Percentiles rank a stretch among this genome's conserved stretches.
Evolutionary conservation across 2,329 filamentous ascomycete species (phyloP).

Genomic region (Seiridium cupressi): DNA sequence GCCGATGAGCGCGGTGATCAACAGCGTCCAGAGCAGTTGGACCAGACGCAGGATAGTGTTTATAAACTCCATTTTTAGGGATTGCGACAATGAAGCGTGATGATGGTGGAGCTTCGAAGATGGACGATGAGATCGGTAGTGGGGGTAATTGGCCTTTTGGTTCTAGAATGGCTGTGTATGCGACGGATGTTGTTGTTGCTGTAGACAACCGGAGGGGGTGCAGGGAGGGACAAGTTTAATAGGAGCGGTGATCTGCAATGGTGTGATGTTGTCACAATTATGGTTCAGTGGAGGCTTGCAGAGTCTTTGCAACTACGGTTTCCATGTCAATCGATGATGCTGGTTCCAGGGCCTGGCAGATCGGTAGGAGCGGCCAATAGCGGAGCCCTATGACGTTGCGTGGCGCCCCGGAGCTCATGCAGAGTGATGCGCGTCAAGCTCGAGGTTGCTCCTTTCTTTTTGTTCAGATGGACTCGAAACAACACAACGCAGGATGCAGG

Average conservation of each 20-base stretch:
- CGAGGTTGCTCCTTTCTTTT: neutral
- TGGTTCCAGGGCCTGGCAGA: neutral
- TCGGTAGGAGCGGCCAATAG: conserved; percentile 8
- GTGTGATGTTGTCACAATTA: neutral
- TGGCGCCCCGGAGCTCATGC: neutral
- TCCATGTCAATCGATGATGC: conserved; percentile 10
- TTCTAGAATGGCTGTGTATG: neutral
- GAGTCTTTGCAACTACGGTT: conserved; percentile 2
- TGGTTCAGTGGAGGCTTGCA: neutral
- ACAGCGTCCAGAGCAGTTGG: conserved; percentile 51
- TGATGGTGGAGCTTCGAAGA: neutral
- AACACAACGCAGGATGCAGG: neutral
- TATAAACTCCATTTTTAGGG: conserved; percentile 29
- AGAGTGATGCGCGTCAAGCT: neutral
- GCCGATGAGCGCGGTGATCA: conserved; percentile 55
- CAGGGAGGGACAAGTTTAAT: neutral
- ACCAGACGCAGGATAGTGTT: conserved; percentile 44
- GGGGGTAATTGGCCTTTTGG: neutral
- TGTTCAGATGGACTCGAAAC: neutral
- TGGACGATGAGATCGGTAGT: neutral
- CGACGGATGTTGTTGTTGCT: neutral
- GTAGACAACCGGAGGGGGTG: neutral
- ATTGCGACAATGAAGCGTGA: neutral
- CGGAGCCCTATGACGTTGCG: conserved; percentile 7
- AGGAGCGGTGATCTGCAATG: neutral